Evolutionary conservation across 2,329 filamentous ascomycete genomes (phyloP).

Genomic region (Exophiala phaeomuriformis): DNA sequence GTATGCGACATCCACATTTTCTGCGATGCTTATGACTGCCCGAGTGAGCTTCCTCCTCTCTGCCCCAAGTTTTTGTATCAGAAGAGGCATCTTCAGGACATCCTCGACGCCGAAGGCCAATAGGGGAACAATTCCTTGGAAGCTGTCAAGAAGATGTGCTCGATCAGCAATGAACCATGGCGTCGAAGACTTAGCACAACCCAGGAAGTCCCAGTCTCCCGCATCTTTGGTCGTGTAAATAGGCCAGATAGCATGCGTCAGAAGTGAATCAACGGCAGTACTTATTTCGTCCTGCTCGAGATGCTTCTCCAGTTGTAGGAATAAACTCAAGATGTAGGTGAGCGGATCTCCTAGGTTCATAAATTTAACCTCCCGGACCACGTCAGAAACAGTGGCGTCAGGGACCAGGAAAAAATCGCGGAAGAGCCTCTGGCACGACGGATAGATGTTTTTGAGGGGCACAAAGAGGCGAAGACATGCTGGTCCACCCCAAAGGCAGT

Average conservation of each 20-base stretch:
- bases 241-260: constrained; percentile 4
- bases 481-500: constrained; percentile 6
- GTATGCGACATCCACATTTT: neutral
- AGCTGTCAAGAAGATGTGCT: constrained; percentile 5
- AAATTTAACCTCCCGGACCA: constrained; percentile 3
- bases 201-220: constrained; percentile 3
- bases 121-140: constrained; percentile 2
- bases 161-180: constrained; percentile 7
- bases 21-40: constrained; percentile 6
- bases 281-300: constrained; percentile 5
- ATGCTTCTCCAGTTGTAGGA: constrained; percentile 5
- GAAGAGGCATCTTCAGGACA: constrained; percentile 1
- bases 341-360: neutral
- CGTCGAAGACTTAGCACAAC: neutral
- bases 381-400: neutral
- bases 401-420: constrained; percentile 5
- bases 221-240: neutral
- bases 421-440: constrained; percentile 7
- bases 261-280: constrained; percentile 1
- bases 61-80: constrained; percentile 1
- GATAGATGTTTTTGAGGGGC: constrained; percentile 5
- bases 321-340: constrained; percentile 4
- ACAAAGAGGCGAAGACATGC: constrained; percentile 9
- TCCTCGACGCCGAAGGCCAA: constrained; percentile 6
- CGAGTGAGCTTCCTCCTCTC: constrained; percentile 4